Evolutionary conservation across 2,329 filamentous ascomycete species (phyloP).

Genomic region (Ophiobolus disseminans): DNA sequence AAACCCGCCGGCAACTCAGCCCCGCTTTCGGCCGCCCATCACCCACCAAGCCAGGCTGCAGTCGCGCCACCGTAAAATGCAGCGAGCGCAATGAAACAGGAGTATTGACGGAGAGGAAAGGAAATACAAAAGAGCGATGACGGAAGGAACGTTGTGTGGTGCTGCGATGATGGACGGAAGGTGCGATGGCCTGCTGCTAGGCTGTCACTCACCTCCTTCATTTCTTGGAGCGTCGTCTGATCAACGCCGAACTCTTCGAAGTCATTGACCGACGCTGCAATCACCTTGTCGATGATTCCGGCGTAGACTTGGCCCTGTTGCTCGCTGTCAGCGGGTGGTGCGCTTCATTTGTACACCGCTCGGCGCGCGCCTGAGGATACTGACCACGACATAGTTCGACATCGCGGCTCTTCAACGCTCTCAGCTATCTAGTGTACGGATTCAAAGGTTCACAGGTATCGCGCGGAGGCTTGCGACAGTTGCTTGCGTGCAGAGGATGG

Average conservation of each 20-base stretch:
- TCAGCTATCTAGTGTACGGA: constrained; percentile 26
- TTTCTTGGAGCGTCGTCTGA: constrained; percentile 81
- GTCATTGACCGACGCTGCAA: constrained; percentile 76
- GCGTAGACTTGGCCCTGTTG: constrained; percentile 76
- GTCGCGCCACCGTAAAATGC: constrained; percentile 26
- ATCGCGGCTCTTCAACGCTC: constrained; percentile 32
- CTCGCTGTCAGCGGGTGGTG: constrained; percentile 41
- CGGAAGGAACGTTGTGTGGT: constrained; percentile 5
- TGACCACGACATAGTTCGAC: constrained; percentile 50
- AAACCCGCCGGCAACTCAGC: constrained; percentile 49
- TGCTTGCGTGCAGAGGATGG: constrained; percentile 26
- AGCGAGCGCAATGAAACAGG: constrained; percentile 22
- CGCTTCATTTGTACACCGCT: constrained; percentile 18
- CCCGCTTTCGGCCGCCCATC: constrained; percentile 53
- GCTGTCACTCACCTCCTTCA: constrained; percentile 76
- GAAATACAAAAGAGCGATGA: constrained; percentile 10
- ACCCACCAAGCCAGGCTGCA: constrained; percentile 35
- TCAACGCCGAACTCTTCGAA: constrained; percentile 97
- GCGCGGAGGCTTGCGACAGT: constrained; percentile 25
- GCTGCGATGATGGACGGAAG: constrained; percentile 22
- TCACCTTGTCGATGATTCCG: constrained; percentile 82
- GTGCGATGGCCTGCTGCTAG: constrained; percentile 20
- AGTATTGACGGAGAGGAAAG: constrained; percentile 16
- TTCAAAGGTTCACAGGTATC: constrained; percentile 17
- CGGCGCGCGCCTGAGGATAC: constrained; percentile 33